phyloP scores from a whole-genome alignment of 345 rosid species.

The Brassica cretica region DNA sequence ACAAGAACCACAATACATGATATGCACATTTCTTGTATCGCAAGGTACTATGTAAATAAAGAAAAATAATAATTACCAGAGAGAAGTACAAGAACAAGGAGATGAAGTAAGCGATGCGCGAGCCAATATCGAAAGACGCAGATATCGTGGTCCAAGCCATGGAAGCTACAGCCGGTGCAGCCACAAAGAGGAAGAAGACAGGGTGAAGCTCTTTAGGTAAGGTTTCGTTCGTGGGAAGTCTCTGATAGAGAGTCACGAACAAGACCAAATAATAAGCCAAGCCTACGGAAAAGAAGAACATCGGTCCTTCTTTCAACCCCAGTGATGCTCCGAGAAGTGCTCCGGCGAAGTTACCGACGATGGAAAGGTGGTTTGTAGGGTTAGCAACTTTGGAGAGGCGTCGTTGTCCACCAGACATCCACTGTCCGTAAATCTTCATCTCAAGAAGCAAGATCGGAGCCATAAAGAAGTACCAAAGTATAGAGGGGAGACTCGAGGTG shows the following conservation, averaged over 20 bases:
- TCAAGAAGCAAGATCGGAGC: slow-evolving; percentile 70
- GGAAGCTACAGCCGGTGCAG: slow-evolving; percentile 86
- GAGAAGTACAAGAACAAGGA: slow-evolving; percentile 86
- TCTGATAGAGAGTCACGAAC: slow-evolving; percentile 88
- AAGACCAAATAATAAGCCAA: slow-evolving; percentile 82
- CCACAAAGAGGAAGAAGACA: slow-evolving; percentile 92
- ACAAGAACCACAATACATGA: slow-evolving; percentile 12
- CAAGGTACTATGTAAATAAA: slow-evolving; percentile 3
- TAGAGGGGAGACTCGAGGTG: slow-evolving; percentile 41
- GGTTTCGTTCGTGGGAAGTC: slow-evolving; percentile 86
- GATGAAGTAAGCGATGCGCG: slow-evolving; percentile 78
- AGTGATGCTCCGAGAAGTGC: slow-evolving; percentile 84
- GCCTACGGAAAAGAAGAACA: slow-evolving; percentile 85
- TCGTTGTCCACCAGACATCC: slow-evolving; percentile 94
- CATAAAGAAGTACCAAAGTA: slow-evolving; percentile 84
- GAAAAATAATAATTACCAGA: slow-evolving; percentile 45
- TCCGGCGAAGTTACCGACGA: slow-evolving; percentile 90
- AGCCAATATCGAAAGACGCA: slow-evolving; percentile 68
- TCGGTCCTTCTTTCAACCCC: slow-evolving; percentile 93
- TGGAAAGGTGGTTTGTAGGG: slow-evolving; percentile 80
- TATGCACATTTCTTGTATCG: neutral
- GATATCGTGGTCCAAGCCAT: slow-evolving; percentile 85
- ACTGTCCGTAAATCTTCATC: slow-evolving; percentile 88
- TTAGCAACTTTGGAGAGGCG: slow-evolving; percentile 93
- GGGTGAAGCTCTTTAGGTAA: slow-evolving; percentile 95